These are phyloP conservation scores for Neurospora sp. DNA, from an alignment of 495 filamentous ascomycete genomes.

Conservation along the genomic window DNA sequence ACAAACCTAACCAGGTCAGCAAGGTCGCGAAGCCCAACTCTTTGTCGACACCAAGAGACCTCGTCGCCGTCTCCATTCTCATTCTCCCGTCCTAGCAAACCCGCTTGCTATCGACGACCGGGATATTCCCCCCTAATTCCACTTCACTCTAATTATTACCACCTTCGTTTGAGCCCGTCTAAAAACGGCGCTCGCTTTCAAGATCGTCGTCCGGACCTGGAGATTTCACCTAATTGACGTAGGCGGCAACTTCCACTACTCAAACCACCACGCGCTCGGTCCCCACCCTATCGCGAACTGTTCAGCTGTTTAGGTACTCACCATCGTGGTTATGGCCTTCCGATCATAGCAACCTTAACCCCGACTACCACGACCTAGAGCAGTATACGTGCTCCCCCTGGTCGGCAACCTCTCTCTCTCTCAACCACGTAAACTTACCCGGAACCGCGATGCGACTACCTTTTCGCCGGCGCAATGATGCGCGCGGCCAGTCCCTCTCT, in stretches of 20 bases:
- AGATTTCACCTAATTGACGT: slow-evolving; percentile 1
- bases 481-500: slow-evolving; percentile 16
- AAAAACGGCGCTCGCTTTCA: not conserved
- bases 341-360: slow-evolving; percentile 8
- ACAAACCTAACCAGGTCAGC: not conserved
- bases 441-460: slow-evolving; percentile 30
- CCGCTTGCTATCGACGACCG: not conserved
- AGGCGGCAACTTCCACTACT: slow-evolving; percentile 1
- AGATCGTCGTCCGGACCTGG: not conserved
- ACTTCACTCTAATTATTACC: not conserved
- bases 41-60: not conserved
- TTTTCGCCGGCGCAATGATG: slow-evolving; percentile 22
- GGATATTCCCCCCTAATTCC: not conserved
- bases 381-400: slow-evolving; percentile 8
- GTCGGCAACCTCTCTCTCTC: slow-evolving; percentile 5
- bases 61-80: not conserved
- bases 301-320: not conserved
- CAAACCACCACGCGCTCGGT: not conserved
- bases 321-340: slow-evolving; percentile 13
- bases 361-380: slow-evolving; percentile 10
- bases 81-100: not conserved
- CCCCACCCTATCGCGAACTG: not conserved
- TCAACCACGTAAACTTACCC: not conserved
- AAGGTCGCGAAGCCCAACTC: not conserved
- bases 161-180: not conserved